Base-by-base conservation (phyloP, 2,329 filamentous ascomycete species). In the Raffaelea albimanens region DNA sequence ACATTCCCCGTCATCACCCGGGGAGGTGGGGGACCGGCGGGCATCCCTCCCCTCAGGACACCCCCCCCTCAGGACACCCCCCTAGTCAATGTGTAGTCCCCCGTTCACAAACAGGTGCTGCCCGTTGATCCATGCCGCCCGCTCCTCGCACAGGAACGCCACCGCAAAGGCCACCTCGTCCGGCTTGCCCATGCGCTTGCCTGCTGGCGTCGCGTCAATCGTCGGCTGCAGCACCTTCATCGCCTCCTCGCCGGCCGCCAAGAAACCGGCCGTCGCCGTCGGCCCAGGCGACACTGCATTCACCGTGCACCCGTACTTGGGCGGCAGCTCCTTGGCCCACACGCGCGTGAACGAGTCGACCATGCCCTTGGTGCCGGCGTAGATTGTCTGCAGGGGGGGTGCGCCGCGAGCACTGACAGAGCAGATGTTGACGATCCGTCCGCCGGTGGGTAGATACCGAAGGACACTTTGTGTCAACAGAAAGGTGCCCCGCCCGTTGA, bases 211-310 rank as follows among this genome's bases (percentile, higher is more conserved):
- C 25, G 60, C 57, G 44, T 70, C 67, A 40, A 71, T 66, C 1
- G 63, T 61, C 2, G 67, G 64, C 51, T 67, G 60, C 48, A 70
- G 56, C 10, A 63, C 55, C 51, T 61, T 62, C 63, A 72, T 67
- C 47, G 66, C 62, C 36, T 64, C 65, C 29, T 66, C 62, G 0
- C 52, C 50, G 5, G 50, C 52, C 1, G 45, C 45, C 2, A 44
- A 22, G 22, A 52, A 21, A 72, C 50, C 50, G 1, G 34, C 48
- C 5, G 69, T 80, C 60, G 73, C 61, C 5, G 80, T 73, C 0
- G 79, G 77, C 0, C 80, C 80, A 0, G 78, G 77, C 19, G 72
- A 72, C 2, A 83, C 72, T 0, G 70, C 67, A 53, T 83, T 84
- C 22, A 80, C 78, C 0, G 78, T 82, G 49, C 75, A 75, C 0